Base-by-base conservation (phyloP, 2,329 filamentous ascomycete species). In the Talaromyces marneffei region DNA sequence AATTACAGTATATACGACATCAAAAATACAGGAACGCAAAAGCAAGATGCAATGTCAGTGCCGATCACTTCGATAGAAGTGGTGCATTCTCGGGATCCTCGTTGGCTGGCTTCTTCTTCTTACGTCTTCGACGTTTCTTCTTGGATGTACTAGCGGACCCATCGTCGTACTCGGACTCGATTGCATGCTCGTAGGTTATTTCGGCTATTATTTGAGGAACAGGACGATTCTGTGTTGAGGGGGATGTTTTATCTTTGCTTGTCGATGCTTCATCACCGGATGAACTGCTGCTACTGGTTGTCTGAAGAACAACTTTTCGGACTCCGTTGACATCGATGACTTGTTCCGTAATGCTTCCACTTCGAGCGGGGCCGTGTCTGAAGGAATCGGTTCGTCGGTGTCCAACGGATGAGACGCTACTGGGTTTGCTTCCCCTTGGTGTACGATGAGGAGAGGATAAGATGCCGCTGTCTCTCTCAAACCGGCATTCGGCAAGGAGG, bases 331-430 rank as follows among this genome's bases (percentile, higher is more conserved):
- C 80, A 69, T 92, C 87, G 60, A 92, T 78, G n/a, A 90, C 79
- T 63, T 89, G 90, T 74, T 92, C 89, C 0, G 89, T 91, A 67
- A 92, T 91, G 71, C 87, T 90, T 29, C 90, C 89, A 66, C 87
- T 90, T 61, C 88, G 82, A 5, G 87, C 86, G 4, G 80, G 78
- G 8, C 82, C 79, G 35, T 77, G 77, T 55, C 75, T 75, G 18
- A 71, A 68, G 40, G 76, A 75, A 29, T 66, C 64, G 31, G 65
- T 74, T 67, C 72, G 61, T 48, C 56, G 65, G 1, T 66, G 66
- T 33, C 69, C 67, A 20, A 61, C 63, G 2, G 70, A 72, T 9
- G 53, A 60, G 20, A 65, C 54, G 54, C 69, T 74, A n/a, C 54
- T 65, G 68, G 72, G 53, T 60, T 66, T 60, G 64, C 65, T 50